A percentile compares a stretch with the other conserved stretches of the same genome.
Conservation (phyloP, 2,329 filamentous ascomycete genomes). For the Colletotrichum tropicale region DNA sequence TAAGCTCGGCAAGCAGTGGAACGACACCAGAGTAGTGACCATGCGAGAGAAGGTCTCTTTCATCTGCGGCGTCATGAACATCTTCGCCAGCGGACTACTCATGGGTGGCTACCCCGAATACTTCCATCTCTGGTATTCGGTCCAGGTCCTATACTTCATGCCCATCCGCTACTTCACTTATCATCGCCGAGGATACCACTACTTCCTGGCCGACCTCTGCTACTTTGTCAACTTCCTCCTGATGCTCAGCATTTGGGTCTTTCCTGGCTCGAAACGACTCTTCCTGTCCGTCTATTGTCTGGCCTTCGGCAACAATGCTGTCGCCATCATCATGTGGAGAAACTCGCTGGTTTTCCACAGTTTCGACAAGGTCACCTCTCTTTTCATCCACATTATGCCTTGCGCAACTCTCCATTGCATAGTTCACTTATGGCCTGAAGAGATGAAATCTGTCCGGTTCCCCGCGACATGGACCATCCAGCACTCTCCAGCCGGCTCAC, state of each 20-base stretch:
- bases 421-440: conserved; percentile 77
- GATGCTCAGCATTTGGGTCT: conserved; percentile 84
- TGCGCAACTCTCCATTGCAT: conserved; percentile 92
- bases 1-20: conserved; percentile 83
- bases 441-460: conserved; percentile 72
- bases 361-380: conserved; percentile 94
- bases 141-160: conserved; percentile 92
- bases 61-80: conserved; percentile 94
- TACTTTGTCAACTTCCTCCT: conserved; percentile 96
- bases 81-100: conserved; percentile 94
- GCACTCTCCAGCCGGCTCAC: conserved; percentile 68
- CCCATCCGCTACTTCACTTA: conserved; percentile 93
- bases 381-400: conserved; percentile 99
- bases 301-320: conserved; percentile 94
- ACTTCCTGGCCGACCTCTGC: conserved; percentile 95
- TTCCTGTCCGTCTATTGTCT: conserved; percentile 93
- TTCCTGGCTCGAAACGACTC: conserved; percentile 86
- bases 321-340: conserved; percentile 98
- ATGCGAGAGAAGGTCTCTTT: conserved; percentile 93
- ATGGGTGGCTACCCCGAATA: conserved; percentile 84
- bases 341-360: conserved; percentile 99
- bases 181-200: conserved; percentile 89
- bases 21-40: conserved; percentile 86
- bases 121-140: conserved; percentile 93
- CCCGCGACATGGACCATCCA: conserved; percentile 88